phyloP scores from a whole-genome alignment of 257 asterid genomes.

The Datura wrightii region DNA sequence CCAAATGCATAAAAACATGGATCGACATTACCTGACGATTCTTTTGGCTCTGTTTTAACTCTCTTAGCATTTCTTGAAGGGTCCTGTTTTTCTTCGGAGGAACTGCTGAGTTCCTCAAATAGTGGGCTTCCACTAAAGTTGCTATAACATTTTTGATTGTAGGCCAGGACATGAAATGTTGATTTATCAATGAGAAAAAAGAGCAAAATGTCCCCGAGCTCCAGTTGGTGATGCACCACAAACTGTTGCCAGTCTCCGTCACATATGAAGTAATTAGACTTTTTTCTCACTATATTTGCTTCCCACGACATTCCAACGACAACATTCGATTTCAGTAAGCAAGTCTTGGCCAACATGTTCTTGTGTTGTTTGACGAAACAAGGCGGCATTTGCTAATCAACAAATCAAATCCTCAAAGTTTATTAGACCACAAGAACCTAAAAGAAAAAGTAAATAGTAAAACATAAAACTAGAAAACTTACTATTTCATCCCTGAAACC shows the following conservation, averaged over 20 bases:
- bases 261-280: background rate
- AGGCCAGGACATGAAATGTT: background rate
- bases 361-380: background rate
- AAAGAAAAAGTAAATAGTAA: background rate
- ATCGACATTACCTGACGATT: background rate
- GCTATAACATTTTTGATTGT: background rate
- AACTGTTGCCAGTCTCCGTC: slow-evolving; percentile 16
- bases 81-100: background rate
- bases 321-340: slow-evolving; percentile 1
- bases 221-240: slow-evolving; percentile 19
- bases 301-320: background rate
- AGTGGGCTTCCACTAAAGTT: background rate
- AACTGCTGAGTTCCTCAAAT: background rate
- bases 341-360: slow-evolving; percentile 3
- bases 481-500: background rate
- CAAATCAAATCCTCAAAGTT: background rate
- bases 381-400: background rate
- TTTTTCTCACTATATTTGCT: slow-evolving; percentile 22
- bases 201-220: background rate
- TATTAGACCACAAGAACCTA: background rate
- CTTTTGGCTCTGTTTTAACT: background rate
- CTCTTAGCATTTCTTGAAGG: background rate
- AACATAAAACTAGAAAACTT: background rate
- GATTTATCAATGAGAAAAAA: slow-evolving; percentile 5
- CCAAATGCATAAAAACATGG: background rate